Percentiles rank a stretch among this genome's conserved stretches.
These are phyloP conservation scores for Penicillium paxilli DNA, from an alignment of 495 filamentous ascomycete genomes.

Conservation along the genomic window DNA sequence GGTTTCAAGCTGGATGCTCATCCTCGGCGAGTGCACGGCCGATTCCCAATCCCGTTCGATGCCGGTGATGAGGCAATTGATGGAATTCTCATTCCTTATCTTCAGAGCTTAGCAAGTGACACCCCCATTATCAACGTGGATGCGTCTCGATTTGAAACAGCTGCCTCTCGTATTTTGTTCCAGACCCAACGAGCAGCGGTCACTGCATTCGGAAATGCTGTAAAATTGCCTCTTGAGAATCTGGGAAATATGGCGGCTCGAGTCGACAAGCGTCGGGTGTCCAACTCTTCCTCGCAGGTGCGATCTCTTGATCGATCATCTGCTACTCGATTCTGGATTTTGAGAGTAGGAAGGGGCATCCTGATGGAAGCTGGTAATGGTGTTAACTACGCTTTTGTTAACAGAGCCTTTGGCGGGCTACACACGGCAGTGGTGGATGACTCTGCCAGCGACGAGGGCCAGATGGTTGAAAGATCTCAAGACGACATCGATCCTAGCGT, in stretches of 20 bases:
- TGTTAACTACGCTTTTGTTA: constrained; percentile 58
- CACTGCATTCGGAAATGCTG: constrained; percentile 52
- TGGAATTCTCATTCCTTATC: constrained; percentile 57
- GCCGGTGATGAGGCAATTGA: constrained; percentile 54
- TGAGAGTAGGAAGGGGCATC: constrained; percentile 61
- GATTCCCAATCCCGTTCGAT: constrained; percentile 55
- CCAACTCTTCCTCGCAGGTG: constrained; percentile 21
- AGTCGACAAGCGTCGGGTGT: constrained; percentile 22
- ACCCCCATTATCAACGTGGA: constrained; percentile 57
- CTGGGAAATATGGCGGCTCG: constrained; percentile 35
- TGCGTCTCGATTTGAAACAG: constrained; percentile 57
- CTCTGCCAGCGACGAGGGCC: constrained; percentile 34
- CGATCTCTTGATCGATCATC: constrained; percentile 38
- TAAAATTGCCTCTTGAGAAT: constrained; percentile 54
- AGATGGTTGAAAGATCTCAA: constrained; percentile 35
- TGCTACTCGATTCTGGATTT: constrained; percentile 58
- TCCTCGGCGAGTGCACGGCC: constrained; percentile 31
- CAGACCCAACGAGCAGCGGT: constrained; percentile 57
- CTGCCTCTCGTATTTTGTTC: constrained; percentile 53
- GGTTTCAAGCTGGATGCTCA: constrained; percentile 52
- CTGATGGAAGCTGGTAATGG: constrained; percentile 60
- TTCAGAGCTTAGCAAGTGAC: constrained; percentile 49
- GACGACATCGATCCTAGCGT: constrained; percentile 44
- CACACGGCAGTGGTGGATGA: constrained; percentile 35
- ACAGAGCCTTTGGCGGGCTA: constrained; percentile 63